These are phyloP conservation scores for Diaporthe sp. DNA, from an alignment of 2,329 filamentous ascomycete genomes.

Conservation along the genomic window DNA sequence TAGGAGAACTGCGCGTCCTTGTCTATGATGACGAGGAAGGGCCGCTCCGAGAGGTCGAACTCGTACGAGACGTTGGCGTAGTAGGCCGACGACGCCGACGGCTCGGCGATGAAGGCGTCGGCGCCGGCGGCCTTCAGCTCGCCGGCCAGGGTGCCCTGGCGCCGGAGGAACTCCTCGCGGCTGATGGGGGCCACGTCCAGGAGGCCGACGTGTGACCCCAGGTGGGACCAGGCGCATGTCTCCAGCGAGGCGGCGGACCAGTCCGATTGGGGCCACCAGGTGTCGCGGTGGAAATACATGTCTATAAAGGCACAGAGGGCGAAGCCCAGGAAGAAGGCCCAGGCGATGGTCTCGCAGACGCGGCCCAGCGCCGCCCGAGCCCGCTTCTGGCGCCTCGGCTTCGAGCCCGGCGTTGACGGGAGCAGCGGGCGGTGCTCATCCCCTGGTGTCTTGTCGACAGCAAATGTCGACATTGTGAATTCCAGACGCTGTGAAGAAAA, in stretches of 20 bases:
- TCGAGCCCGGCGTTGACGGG: background rate
- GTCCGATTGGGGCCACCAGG: constrained; percentile 13
- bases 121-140: constrained; percentile 44
- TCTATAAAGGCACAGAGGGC: constrained; percentile 22
- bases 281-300: constrained; percentile 30
- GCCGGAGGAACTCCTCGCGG: constrained; percentile 46
- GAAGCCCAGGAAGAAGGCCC: constrained; percentile 35
- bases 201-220: constrained; percentile 44
- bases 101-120: constrained; percentile 49
- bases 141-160: constrained; percentile 45
- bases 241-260: constrained; percentile 41
- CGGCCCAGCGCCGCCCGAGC: constrained; percentile 33
- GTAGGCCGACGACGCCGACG: constrained; percentile 46
- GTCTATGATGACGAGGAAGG: constrained; percentile 47
- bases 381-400: constrained; percentile 23
- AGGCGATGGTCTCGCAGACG: constrained; percentile 38
- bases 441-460: constrained; percentile 30
- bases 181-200: constrained; percentile 46
- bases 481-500: background rate
- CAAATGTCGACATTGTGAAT: constrained; percentile 14
- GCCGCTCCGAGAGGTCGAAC: constrained; percentile 48
- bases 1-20: constrained; percentile 46
- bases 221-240: constrained; percentile 46
- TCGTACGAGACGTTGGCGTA: constrained; percentile 46
- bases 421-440: constrained; percentile 35